phyloP scores from a whole-genome alignment of 257 asterid species.

The Ocimum tenuiflorum region DNA sequence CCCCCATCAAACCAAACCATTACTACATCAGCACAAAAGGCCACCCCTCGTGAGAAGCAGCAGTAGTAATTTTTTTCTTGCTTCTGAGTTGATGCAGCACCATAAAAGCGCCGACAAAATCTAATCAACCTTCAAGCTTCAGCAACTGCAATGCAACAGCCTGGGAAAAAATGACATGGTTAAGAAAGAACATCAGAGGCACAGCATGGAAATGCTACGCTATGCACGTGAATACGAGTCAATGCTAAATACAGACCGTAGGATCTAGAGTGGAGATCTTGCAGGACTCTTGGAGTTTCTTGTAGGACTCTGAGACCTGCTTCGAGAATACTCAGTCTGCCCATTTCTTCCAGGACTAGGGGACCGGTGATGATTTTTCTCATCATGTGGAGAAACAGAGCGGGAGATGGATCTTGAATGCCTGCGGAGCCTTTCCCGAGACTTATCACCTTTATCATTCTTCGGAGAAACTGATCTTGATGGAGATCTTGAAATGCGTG shows the following conservation, averaged over 20 bases:
- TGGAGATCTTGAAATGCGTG: conserved; percentile 16
- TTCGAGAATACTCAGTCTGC: conserved; percentile 14
- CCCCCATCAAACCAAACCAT: no score
- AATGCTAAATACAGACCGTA: conserved; percentile 28
- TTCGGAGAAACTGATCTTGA: conserved; percentile 62
- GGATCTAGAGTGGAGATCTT: conserved; percentile 45
- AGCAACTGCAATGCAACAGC: conserved; percentile 34
- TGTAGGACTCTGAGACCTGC: conserved; percentile 37
- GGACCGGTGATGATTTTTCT: conserved; percentile 6
- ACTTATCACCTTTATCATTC: conserved; percentile 34
- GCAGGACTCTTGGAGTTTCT: conserved; percentile 39
- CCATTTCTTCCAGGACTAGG: conserved; percentile 38
- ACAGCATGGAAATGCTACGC: background rate
- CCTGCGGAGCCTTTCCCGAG: conserved; percentile 37
- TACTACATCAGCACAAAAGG: background rate
- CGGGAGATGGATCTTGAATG: conserved; percentile 23
- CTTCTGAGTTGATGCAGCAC: background rate
- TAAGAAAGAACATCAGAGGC: background rate
- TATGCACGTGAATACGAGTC: background rate
- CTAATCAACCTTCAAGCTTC: conserved; percentile 16
- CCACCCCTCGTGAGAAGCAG: background rate
- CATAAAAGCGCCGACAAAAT: background rate
- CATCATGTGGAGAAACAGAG: background rate
- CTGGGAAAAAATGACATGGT: background rate
- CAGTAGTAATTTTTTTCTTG: background rate